Evolutionary conservation across 768 basidiomycete genomes (phyloP).

Genomic region (Pholiota microspora): DNA sequence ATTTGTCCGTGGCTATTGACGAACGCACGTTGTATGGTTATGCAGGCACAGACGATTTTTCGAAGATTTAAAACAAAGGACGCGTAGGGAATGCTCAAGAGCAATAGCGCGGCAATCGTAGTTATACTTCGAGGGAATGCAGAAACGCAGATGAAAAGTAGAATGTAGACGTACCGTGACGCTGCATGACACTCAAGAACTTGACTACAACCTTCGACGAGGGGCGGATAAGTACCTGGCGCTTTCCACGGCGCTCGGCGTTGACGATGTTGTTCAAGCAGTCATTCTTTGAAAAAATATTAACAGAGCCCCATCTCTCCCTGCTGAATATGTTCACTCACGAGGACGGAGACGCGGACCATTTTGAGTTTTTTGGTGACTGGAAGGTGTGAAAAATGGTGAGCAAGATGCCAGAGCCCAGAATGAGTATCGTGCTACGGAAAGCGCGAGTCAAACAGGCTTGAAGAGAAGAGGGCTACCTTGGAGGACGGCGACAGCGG

Average conservation of each 20-base stretch:
- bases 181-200: constrained; percentile 98
- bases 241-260: constrained; percentile 98
- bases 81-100: constrained; percentile 46
- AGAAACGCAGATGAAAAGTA: background rate
- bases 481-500: constrained; percentile 31
- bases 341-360: constrained; percentile 89
- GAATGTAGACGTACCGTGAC: constrained; percentile 72
- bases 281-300: constrained; percentile 36
- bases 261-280: constrained; percentile 97
- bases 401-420: constrained; percentile 47
- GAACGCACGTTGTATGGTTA: constrained; percentile 61
- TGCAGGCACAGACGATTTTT: constrained; percentile 55
- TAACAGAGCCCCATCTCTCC: constrained; percentile 16
- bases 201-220: constrained; percentile 98
- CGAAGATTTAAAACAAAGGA: constrained; percentile 85
- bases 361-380: constrained; percentile 45
- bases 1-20: constrained; percentile 31
- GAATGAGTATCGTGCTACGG: constrained; percentile 83
- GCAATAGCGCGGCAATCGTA: constrained; percentile 64
- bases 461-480: constrained; percentile 33
- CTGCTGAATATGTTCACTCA: constrained; percentile 44
- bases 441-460: constrained; percentile 81
- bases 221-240: constrained; percentile 97
- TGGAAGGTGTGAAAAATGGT: constrained; percentile 24
- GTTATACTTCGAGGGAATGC: constrained; percentile 71